A percentile compares a stretch with the other conserved stretches of the same genome.
phyloP scores from a whole-genome alignment of 2,329 filamentous ascomycete genomes.

The Dothistroma septosporum region DNA sequence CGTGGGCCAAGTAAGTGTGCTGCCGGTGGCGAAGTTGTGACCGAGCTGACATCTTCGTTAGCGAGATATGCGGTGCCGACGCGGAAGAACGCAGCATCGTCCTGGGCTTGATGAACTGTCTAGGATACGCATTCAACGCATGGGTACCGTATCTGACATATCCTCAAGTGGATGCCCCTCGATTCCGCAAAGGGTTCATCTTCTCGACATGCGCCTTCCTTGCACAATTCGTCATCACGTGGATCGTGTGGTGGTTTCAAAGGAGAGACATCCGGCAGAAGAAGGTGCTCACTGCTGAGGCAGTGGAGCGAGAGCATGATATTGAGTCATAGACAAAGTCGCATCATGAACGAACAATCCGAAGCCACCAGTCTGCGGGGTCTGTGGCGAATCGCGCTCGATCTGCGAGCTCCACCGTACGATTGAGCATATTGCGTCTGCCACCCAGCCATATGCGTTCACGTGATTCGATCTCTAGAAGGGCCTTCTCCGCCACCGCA shows the following conservation, averaged over 20 bases:
- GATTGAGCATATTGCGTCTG: background rate
- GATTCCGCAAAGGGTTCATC: constrained; percentile 26
- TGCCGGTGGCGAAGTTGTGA: background rate
- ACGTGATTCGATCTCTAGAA: background rate
- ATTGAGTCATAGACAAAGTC: background rate
- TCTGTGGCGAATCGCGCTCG: background rate
- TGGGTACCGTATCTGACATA: constrained; percentile 57
- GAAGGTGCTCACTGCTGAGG: constrained; percentile 8
- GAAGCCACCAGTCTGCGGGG: background rate
- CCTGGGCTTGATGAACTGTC: constrained; percentile 62
- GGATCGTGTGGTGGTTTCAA: constrained; percentile 23
- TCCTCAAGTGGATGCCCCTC: constrained; percentile 21
- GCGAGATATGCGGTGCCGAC: constrained; percentile 52
- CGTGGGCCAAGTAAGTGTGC: constrained; percentile 42
- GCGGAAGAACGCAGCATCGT: constrained; percentile 66
- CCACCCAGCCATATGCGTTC: background rate
- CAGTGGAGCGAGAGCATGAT: background rate
- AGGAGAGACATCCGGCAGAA: constrained; percentile 20
- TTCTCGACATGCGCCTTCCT: constrained; percentile 22
- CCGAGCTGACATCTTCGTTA: constrained; percentile 9
- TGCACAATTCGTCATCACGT: constrained; percentile 23
- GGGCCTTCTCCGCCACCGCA: background rate
- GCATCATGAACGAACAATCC: background rate
- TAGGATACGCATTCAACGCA: constrained; percentile 65
- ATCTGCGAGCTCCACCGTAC: background rate